phyloP scores from a whole-genome alignment of 441 rosid species.

The Pelargonium australe region DNA sequence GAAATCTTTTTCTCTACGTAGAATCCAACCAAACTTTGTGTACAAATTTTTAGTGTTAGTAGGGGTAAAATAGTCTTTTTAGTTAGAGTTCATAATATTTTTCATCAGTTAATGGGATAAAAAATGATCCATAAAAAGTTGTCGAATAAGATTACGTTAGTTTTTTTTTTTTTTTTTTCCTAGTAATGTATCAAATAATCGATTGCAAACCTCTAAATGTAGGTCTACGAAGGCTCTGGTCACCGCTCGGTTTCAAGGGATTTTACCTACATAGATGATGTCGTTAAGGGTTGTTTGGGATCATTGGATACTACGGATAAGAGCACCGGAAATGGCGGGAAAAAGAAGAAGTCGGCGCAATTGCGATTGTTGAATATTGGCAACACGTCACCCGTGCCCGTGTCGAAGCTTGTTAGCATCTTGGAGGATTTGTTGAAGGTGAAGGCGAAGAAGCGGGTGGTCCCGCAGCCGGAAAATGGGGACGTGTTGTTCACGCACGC shows the following conservation, averaged over 20 bases:
- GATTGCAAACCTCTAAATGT: background rate
- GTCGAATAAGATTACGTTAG: too few relatives aligned
- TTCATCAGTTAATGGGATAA: too few relatives aligned
- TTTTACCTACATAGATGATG: conserved; percentile 44
- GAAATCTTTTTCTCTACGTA: too few relatives aligned
- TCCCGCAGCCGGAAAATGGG: conserved; percentile 37
- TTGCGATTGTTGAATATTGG: conserved; percentile 37
- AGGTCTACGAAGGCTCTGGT: conserved; percentile 32
- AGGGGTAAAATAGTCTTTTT: too few relatives aligned
- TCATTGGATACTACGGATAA: conserved; percentile 35
- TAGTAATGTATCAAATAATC: background rate
- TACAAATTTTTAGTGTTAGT: too few relatives aligned
- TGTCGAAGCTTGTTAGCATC: conserved; percentile 33
- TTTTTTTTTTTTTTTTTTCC: too few relatives aligned
- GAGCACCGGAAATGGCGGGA: conserved; percentile 41
- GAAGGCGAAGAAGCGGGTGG: conserved; percentile 34
- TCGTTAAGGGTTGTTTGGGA: conserved; percentile 41
- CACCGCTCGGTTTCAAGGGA: conserved; percentile 32
- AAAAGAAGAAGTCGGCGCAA: conserved; percentile 33
- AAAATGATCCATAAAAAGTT: too few relatives aligned
- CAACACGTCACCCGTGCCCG: conserved; percentile 39
- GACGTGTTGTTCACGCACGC: conserved; percentile 44
- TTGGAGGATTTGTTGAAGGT: conserved; percentile 42
- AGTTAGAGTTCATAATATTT: too few relatives aligned
- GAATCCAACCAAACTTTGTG: too few relatives aligned